These are phyloP conservation scores for Cytauxzoon felis DNA, from an alignment of 169 alveolate genomes.

Conservation along the genomic window DNA sequence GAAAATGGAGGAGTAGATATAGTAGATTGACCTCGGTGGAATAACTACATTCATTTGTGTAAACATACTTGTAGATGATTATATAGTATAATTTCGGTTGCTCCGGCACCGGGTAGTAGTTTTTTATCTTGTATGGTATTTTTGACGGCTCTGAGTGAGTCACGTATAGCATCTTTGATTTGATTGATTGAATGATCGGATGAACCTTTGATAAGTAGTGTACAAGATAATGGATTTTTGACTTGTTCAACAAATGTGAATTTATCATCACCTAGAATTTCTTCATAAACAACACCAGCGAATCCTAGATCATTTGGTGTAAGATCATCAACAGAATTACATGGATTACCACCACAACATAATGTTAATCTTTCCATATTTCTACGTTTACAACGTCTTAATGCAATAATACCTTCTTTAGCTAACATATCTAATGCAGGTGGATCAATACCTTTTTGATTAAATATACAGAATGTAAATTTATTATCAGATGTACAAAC, in stretches of 20 bases:
- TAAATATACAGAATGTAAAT: slow-evolving; percentile 90
- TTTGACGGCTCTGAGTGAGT: slow-evolving; percentile 95
- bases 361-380: slow-evolving; percentile 96
- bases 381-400: slow-evolving; percentile 95
- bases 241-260: slow-evolving; percentile 98
- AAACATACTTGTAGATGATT: slow-evolving; percentile 64
- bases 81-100: slow-evolving; percentile 92
- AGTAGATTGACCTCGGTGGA: too few relatives aligned
- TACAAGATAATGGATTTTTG: slow-evolving; percentile 92
- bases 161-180: slow-evolving; percentile 95
- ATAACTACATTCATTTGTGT: not conserved
- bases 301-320: slow-evolving; percentile 93
- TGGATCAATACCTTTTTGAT: slow-evolving; percentile 99
- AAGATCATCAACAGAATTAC: slow-evolving; percentile 94
- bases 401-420: slow-evolving; percentile 94
- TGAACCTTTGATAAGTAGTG: slow-evolving; percentile 95
- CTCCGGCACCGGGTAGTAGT: slow-evolving; percentile 98
- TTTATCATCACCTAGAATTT: slow-evolving; percentile 94
- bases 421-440: slow-evolving; percentile 97
- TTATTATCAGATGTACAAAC: slow-evolving; percentile 70
- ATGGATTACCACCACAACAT: slow-evolving; percentile 98
- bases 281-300: slow-evolving; percentile 94
- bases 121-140: slow-evolving; percentile 92
- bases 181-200: slow-evolving; percentile 94
- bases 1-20: too few relatives aligned